Base-by-base conservation (phyloP, 495 filamentous ascomycete species). In the Elasticomyces elasticus region DNA sequence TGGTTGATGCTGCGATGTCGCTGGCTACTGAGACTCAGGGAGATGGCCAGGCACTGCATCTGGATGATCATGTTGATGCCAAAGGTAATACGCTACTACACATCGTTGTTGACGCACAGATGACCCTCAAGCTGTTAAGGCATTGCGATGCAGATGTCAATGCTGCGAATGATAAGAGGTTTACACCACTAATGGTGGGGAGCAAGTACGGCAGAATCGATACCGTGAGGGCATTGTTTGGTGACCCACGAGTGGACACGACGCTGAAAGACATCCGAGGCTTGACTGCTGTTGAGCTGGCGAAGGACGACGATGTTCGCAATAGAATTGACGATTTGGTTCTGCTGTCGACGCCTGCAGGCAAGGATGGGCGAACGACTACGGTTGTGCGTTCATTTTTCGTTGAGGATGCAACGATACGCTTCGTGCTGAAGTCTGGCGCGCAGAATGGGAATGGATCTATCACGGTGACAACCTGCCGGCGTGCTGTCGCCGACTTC, bases 181-280 rank as follows among this genome's bases (percentile, higher is more conserved):
- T 97, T 62, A 99, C 94, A 0, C 81, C 94, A 0, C 72, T 99
- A 48, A 99, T 99, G 94, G 86, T 97, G 52, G 91, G 90, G n/a
- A 95, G 89, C 74, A 99, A 99, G 69, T 99, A 95, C 62, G 92
- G 91, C 23, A 80, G 94, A 42, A 84, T 94, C 17, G 92, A 96
- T 57, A 85, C 90, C 76, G 91, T 99, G 6, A 79, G 89, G 52
- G 82, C 82, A 15, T 74, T 99, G 12, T 96, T 95, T 64, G 76
- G 80, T 44, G 94, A 97, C 66, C 76, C 86, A 15, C 74, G 94
- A 52, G 89, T 96, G 5, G 94, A 99, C 66, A 70, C 88, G 1
- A 78, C 82, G 30, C 80, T 89, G 24, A 89, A 85, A 65, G 94
- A 99, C 59, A 66, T 86, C 12, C 80, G 94, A 49, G 94, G 94